A percentile compares a stretch with the other conserved stretches of the same genome.
phyloP scores from a whole-genome alignment of 768 basidiomycete species.

The Artomyces pyxidatus region DNA sequence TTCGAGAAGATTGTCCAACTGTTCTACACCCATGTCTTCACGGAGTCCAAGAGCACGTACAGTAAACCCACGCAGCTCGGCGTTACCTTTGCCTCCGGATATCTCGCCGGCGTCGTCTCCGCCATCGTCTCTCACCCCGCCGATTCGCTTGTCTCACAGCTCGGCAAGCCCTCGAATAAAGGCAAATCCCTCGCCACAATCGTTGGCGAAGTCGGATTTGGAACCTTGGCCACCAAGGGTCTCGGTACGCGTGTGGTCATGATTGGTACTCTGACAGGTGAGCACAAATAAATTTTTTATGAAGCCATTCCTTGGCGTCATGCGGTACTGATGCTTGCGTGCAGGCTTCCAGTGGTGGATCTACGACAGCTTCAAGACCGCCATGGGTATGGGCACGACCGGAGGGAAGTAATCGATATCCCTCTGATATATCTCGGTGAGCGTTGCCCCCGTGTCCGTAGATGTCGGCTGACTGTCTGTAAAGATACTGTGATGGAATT shows the following conservation, averaged over 20 bases:
- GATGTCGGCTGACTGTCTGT: too few relatives aligned
- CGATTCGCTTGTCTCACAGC: constrained; percentile 86
- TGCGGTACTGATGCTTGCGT: constrained; percentile 20
- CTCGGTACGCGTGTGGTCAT: constrained; percentile 81
- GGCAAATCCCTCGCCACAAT: constrained; percentile 71
- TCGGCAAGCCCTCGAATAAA: constrained; percentile 84
- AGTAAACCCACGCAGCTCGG: constrained; percentile 80
- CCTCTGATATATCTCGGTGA: not conserved
- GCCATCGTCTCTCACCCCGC: constrained; percentile 96
- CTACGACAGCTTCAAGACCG: constrained; percentile 78
- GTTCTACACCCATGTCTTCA: constrained; percentile 86
- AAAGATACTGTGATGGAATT: too few relatives aligned
- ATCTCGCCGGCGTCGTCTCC: constrained; percentile 93
- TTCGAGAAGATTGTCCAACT: constrained; percentile 82
- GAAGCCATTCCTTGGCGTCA: not conserved
- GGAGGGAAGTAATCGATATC: constrained; percentile 67
- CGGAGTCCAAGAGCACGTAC: constrained; percentile 69
- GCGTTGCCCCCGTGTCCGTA: too few relatives aligned
- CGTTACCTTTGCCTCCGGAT: constrained; percentile 84
- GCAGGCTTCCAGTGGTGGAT: constrained; percentile 93
- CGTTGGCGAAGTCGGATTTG: constrained; percentile 59
- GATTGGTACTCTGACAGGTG: constrained; percentile 39
- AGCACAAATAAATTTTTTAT: not conserved
- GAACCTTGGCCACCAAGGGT: constrained; percentile 70
- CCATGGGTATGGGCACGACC: constrained; percentile 82